Base-by-base conservation (phyloP, 148 eudicot genomes). In the Nepenthes gracilis region DNA sequence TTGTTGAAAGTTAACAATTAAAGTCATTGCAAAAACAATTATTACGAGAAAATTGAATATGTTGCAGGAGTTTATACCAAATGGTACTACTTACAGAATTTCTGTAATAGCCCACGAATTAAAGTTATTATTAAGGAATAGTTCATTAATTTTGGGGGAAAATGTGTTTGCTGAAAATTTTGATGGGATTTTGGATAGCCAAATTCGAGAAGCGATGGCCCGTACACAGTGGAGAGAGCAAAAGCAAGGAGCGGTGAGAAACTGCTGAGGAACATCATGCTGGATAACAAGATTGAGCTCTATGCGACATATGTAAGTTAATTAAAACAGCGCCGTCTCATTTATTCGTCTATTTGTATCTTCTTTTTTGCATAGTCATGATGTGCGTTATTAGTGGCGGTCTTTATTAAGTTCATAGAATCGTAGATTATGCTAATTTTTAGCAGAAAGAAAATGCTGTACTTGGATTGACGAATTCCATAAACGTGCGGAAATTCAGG, bases 201-300 rank as follows among this genome's bases (percentile, higher is more conserved):
- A 36, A 86, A 84, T 60, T 47, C 77, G 32, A 89, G 84, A 40
- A 81, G 55, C 55, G 83, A 77, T 66, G 90, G 87, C 51, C 62
- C 70, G 62, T 80, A 78, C 70, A 81, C 86, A 14, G 67, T 81
- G 70, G 85, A 84, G 56, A 86, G 58, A 64, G 91, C 80, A 2
- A 77, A 10, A 45, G 92, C 78, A 57, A 57, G 69, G 72, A 93
- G 96, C 67, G 99, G 99, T 63, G 95, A 93, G 60, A 93, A 93
- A 73, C 68, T 88, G 74, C 73, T 93, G 38, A 77, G 96, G 83
- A 86, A 60, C 68, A 83, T 93, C 35, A 93, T 93, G 96, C 47
- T 61, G 65, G 99, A 93, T 75, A 83, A 84, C 77, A 88, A 86
- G 78, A 73, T 93, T 69, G 99, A 93, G 79, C 95, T 93, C 37